Evolutionary conservation across 352 stramenopile genomes (phyloP), one percentile per base, ranked within the genome.

Genomic region (Achlya hypogyna): DNA sequence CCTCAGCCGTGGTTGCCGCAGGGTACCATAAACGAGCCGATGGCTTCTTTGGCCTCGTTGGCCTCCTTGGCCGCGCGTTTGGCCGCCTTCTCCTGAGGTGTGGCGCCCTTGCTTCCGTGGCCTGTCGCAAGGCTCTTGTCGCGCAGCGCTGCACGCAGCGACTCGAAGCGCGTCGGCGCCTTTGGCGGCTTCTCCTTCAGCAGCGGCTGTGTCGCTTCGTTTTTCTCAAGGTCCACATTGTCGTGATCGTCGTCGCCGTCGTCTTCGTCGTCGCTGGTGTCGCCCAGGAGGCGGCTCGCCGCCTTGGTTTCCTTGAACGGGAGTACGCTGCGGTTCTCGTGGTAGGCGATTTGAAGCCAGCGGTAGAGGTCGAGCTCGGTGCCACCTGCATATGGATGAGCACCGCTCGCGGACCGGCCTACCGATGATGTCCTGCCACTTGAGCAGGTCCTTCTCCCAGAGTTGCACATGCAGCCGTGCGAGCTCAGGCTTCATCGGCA

Each of bases 371-470:
- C 82, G 4, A 96, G 40, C 40, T 93, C 79, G 0, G 82, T 80
- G 49, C 97, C 89, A 2, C 86, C 60, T 67, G 32, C 5, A 47
- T 12, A 0, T 20, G 18, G 9, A 65, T 22, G 18, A 29, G 18
- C n/a, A 32, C n/a, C 1, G 16, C 2, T 16, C 25, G 49, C 29
- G 29, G 6, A 54, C 6, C 14, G 12, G 6, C 16, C 25, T 56
- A 67, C 60, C 91, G 25, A 97, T 78, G 23, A 95, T 73, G 63
- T 97, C 90, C 60, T 95, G 96, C 81, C 83, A 97, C 69, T 97
- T 97, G 43, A 96, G 68, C 5, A 97, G 64, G 66, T 98, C 92
- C 63, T 95, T 91, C 65, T 98, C 90, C 92, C 92, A 98, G 9
- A 97, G 72, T 67, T 97, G 89, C 14, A 98, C 70, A 62, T 96